Conservation (phyloP, 176 grass and related monocot species). For the Paspalum vaginatum region DNA sequence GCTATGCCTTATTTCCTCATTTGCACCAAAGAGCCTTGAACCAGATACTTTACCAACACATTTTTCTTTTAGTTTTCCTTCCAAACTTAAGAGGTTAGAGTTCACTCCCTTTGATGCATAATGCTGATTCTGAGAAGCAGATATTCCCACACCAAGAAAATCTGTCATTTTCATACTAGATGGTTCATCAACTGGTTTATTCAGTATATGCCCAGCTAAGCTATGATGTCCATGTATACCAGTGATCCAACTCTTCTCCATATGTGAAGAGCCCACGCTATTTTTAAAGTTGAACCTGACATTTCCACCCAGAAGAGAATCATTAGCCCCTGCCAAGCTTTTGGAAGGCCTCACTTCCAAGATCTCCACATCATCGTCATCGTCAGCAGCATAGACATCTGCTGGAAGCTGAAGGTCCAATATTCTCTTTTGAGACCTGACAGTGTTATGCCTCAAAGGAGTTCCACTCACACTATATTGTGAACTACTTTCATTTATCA, state of each 20-base stretch:
- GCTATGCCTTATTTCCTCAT: constrained; percentile 20
- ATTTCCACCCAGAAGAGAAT: constrained; percentile 35
- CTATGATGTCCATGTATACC: constrained; percentile 28
- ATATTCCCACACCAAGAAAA: constrained; percentile 33
- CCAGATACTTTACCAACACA: constrained; percentile 28
- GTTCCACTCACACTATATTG: constrained; percentile 37
- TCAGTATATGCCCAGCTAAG: constrained; percentile 32
- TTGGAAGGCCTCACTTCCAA: constrained; percentile 35
- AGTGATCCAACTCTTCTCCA: constrained; percentile 40
- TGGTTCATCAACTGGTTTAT: constrained; percentile 42
- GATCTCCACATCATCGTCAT: constrained; percentile 51
- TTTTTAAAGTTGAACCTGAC: constrained; percentile 32
- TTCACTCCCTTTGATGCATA: constrained; percentile 40
- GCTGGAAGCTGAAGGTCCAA: constrained; percentile 54
- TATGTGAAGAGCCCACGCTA: constrained; percentile 2
- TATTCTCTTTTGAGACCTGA: constrained; percentile 38
- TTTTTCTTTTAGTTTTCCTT: constrained; percentile 35
- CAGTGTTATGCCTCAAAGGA: constrained; percentile 32
- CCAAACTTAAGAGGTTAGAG: constrained; percentile 37
- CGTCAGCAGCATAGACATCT: constrained; percentile 46
- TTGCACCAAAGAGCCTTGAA: constrained; percentile 42
- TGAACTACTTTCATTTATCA: constrained; percentile 39
- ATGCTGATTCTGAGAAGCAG: constrained; percentile 34
- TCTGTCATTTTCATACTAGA: constrained; percentile 37
- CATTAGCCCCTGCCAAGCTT: constrained; percentile 14